phyloP scores from a whole-genome alignment of 345 rosid species.

The Lenwebbia sp. region DNA sequence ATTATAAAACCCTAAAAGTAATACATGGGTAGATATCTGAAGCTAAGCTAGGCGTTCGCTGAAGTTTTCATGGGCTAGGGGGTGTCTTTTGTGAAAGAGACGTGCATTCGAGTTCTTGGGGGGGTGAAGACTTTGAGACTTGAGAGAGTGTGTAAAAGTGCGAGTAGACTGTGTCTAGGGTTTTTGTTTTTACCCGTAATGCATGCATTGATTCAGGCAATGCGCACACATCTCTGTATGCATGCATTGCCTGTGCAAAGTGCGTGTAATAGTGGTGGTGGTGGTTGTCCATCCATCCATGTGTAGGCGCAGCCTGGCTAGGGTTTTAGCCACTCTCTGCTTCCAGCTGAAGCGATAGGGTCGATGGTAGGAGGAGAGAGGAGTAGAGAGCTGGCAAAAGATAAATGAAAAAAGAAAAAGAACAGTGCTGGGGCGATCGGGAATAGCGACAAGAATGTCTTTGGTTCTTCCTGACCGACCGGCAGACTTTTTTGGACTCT shows the following conservation, averaged over 20 bases:
- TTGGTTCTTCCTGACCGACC: conserved; percentile 10
- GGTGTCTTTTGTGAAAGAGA: conserved; percentile 23
- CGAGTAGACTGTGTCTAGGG: not conserved
- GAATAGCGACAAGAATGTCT: conserved; percentile 20
- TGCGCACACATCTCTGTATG: not conserved
- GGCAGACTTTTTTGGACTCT: not conserved
- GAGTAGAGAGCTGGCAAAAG: not conserved
- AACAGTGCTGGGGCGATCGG: conserved; percentile 1
- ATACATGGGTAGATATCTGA: not conserved
- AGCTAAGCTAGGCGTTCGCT: not conserved
- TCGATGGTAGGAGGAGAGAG: not conserved
- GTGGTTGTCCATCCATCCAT: not conserved
- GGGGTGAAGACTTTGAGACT: not conserved
- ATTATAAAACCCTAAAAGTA: not conserved
- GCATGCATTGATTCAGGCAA: not conserved
- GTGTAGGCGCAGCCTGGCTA: not conserved
- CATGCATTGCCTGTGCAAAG: conserved; percentile 1
- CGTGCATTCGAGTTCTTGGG: conserved; percentile 16
- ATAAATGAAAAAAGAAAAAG: not conserved
- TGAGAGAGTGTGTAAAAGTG: not conserved
- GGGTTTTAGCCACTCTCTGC: not conserved
- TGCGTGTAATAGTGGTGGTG: not conserved
- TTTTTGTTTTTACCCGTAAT: not conserved
- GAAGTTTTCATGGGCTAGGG: not conserved
- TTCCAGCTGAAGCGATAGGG: not conserved